Conservation (phyloP, 306 rosid species). For the Betula pendula region DNA sequence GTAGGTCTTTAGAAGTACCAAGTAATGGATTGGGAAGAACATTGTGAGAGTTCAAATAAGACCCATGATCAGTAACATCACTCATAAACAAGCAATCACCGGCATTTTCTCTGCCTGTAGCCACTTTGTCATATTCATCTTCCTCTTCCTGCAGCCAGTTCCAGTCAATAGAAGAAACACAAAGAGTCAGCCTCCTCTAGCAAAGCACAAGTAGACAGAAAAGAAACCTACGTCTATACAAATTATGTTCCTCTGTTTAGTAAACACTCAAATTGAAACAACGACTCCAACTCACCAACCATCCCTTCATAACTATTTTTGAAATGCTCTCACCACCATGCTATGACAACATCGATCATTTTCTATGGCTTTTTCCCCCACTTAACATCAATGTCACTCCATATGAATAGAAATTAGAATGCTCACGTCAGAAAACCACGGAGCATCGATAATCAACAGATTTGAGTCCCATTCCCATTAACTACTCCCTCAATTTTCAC, state of each 20-base stretch:
- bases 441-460: not conserved
- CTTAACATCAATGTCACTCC: conserved; percentile 1
- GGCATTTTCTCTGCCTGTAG: conserved; percentile 22
- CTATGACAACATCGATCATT: not conserved
- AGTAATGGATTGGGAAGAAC: conserved; percentile 11
- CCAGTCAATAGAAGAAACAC: not conserved
- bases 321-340: not conserved
- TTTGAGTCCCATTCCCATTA: not conserved
- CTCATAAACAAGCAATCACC: conserved; percentile 31
- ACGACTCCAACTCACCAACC: not conserved
- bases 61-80: conserved; percentile 12
- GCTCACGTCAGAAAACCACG: not conserved
- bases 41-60: conserved; percentile 36
- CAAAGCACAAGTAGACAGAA: not conserved
- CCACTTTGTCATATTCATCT: conserved; percentile 43
- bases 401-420: not conserved
- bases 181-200: too few species aligned
- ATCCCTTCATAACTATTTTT: not conserved
- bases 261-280: not conserved
- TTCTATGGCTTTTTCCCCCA: not conserved
- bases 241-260: not conserved
- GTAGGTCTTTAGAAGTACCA: conserved; percentile 17
- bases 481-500: not conserved
- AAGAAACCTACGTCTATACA: not conserved
- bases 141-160: conserved; percentile 36